Percentiles rank a stretch among this genome's conserved stretches.
Evolutionary conservation across 257 asterid genomes (phyloP).

Genomic region (Voacanga thouarsii): DNA sequence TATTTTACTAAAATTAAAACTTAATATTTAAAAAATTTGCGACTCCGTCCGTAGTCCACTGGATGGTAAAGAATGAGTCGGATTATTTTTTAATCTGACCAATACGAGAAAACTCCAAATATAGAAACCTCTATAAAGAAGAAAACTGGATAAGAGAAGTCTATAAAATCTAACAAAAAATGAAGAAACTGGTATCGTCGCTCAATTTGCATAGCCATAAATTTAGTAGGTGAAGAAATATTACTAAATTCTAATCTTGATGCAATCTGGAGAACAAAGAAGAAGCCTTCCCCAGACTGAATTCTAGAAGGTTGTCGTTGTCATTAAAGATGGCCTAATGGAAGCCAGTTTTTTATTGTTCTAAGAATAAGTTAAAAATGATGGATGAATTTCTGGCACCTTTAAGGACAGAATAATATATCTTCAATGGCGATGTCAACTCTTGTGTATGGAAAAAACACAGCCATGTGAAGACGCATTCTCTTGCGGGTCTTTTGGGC

Average conservation of each 20-base stretch:
- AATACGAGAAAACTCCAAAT: too few species aligned
- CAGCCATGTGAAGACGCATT: background rate
- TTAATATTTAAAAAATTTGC: too few species aligned
- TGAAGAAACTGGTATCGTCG: too few species aligned
- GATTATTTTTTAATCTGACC: too few species aligned
- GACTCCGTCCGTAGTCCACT: too few species aligned
- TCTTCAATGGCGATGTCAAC: background rate
- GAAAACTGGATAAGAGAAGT: too few species aligned
- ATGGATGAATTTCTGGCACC: background rate
- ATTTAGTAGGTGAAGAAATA: background rate
- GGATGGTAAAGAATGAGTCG: too few species aligned
- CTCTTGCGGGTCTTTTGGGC: background rate
- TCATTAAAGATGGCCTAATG: background rate
- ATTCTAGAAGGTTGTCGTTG: background rate
- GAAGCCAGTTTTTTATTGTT: background rate
- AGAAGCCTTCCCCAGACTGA: background rate
- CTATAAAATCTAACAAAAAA: too few species aligned
- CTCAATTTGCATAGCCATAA: too few species aligned
- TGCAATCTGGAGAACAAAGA: background rate
- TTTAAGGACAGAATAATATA: background rate
- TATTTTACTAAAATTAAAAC: too few species aligned
- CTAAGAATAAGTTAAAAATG: background rate
- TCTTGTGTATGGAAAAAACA: background rate
- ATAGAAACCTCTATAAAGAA: too few species aligned
- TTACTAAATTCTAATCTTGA: too few species aligned